Base-by-base conservation (phyloP, 495 filamentous ascomycete genomes). In the Lindgomyces ingoldianus region DNA sequence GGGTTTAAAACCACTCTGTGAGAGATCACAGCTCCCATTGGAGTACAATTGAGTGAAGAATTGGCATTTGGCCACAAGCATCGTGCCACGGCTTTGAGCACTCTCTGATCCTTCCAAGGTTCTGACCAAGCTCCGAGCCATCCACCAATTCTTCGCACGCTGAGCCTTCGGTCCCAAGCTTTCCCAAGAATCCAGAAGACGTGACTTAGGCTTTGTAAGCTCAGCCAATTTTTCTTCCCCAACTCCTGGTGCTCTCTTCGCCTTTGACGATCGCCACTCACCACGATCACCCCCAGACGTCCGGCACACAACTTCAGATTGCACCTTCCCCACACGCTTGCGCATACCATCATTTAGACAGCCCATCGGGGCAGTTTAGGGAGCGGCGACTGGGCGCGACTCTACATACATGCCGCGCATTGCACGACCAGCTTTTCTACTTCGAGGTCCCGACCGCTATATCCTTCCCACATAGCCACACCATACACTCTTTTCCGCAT, bases 361-460 rank as follows among this genome's bases (percentile, higher is more conserved):
- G 33, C 33, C 33, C 33, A 39, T 14, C 33, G 33, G 33, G 33
- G 58, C 50, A 47, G 19, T 19, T 66, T 51, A 52, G 42, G 79
- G 79, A 79, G 77, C 77, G 80, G 79, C 79, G 78, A 81, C 79
- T 83, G 80, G 80, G 81, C 81, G 78, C 76, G 72, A 78, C 72
- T 68, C 42, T 62, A 42, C 73, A 72, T 80, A 75, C 74, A 81
- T 81, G 80, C 76, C 74, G 69, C 78, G 66, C 74, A 48, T 19
- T 51, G 44, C 46, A 25, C 30, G 45, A 49, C 41, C 33, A 18
- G 42, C 39, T 46, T 53, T 57, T 62, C 70, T 33, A 11, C 62
- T 33, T 26, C 27, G 11, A 14, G 18, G 45, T 39, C 54, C 62
- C 42, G 55, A 46, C 61, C 30, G 52, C 29, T 60, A 50, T 26